These are phyloP conservation scores for Trichoderma virens DNA, from an alignment of 495 filamentous ascomycete species.

Conservation along the genomic window DNA sequence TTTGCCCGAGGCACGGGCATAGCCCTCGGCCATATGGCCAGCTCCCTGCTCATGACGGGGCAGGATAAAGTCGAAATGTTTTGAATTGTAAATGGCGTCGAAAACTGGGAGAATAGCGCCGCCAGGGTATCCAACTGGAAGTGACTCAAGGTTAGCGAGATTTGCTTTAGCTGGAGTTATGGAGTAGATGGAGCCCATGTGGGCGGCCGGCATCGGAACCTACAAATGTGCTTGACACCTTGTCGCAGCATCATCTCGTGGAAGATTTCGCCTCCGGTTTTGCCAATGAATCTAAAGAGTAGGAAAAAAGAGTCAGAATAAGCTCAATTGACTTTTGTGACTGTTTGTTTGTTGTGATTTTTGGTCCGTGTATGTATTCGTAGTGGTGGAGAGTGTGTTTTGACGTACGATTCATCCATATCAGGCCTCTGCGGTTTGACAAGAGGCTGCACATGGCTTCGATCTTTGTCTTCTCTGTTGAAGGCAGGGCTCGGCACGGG, in stretches of 20 bases:
- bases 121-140: slow-evolving; percentile 60
- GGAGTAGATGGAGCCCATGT: not conserved
- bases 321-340: not conserved
- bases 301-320: not conserved
- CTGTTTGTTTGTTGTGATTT: not conserved
- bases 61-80: slow-evolving; percentile 68
- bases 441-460: slow-evolving; percentile 59
- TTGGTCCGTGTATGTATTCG: not conserved
- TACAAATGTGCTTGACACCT: slow-evolving; percentile 85
- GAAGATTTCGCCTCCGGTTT: slow-evolving; percentile 94
- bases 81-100: slow-evolving; percentile 75
- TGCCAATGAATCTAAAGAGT: slow-evolving; percentile 72
- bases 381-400: slow-evolving; percentile 13
- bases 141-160: slow-evolving; percentile 18
- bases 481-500: slow-evolving; percentile 62
- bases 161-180: slow-evolving; percentile 5
- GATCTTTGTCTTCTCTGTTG: slow-evolving; percentile 45
- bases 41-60: slow-evolving; percentile 75
- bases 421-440: slow-evolving; percentile 51
- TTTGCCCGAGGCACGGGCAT: slow-evolving; percentile 65
- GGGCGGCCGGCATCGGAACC: slow-evolving; percentile 28
- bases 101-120: slow-evolving; percentile 79
- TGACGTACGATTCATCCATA: slow-evolving; percentile 66
- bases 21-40: slow-evolving; percentile 76
- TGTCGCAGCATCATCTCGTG: slow-evolving; percentile 98